phyloP scores from a whole-genome alignment of 331 rosid species.

The Quercus lobata region DNA sequence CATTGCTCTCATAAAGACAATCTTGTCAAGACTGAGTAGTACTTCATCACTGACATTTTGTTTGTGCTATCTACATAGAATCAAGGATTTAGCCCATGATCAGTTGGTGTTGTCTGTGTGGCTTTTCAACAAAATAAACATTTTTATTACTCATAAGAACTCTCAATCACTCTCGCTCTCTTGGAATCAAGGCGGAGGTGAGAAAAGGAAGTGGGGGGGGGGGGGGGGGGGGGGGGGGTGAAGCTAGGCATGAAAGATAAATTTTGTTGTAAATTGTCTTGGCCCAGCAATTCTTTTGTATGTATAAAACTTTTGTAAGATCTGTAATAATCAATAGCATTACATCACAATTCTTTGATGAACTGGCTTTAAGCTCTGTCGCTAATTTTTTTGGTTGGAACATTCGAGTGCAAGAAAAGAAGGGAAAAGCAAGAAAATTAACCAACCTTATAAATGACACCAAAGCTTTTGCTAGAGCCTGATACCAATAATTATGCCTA shows the following conservation, averaged over 20 bases:
- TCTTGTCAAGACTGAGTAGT: slow-evolving; percentile 8
- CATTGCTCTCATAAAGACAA: slow-evolving; percentile 14
- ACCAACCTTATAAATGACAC: background rate
- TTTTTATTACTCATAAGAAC: background rate
- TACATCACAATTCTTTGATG: background rate
- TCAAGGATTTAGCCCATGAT: background rate
- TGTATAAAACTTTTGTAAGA: background rate
- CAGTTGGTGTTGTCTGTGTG: background rate
- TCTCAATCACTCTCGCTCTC: too few species aligned
- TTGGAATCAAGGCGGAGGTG: too few species aligned
- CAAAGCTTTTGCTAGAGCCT: too few species aligned
- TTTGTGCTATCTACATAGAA: background rate
- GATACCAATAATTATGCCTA: too few species aligned
- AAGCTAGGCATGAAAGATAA: background rate
- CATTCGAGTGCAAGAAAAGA: background rate
- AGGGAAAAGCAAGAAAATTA: background rate
- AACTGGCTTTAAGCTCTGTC: background rate
- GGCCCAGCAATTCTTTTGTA: background rate
- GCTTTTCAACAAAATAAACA: background rate
- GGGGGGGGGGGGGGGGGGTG: too few species aligned
- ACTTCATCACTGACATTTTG: slow-evolving; percentile 9
- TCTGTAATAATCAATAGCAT: background rate
- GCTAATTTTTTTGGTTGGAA: background rate
- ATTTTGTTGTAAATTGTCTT: background rate
- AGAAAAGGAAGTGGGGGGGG: too few species aligned